Evolutionary conservation across 2,329 filamentous ascomycete species (phyloP), one percentile per base, ranked within the genome.

Genomic region (Domatiomyces catenatus): DNA sequence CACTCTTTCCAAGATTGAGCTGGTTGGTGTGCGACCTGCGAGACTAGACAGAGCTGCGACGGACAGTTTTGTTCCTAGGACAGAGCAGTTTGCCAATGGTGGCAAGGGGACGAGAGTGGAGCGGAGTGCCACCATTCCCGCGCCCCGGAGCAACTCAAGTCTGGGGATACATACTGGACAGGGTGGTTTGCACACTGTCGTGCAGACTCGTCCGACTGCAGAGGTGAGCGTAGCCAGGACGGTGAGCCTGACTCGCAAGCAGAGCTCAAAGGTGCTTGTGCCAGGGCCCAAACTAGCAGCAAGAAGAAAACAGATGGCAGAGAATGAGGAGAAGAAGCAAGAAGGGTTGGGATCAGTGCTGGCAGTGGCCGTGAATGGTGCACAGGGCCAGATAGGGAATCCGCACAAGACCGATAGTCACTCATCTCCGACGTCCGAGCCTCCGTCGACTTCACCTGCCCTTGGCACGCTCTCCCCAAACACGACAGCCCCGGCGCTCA

Each of bases 221-320:
- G 56, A 58, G 49, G 55, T 58, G 5, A 54, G 53, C 1, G 47
- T 60, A 15, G 58, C 58, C 5, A 53, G 58, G 2, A 60, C 56
- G 1, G 52, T 60, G 3, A 58, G 56, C 20, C 44, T 60, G 4
- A 52, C 55, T 5, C 53, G 58, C 17, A 58, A 56, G 42, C 55
- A 56, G 36, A 57, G 53, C 42, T 50, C 56, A 19, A 51, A 51
- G 6, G 54, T 58, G 15, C 46, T 48, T 42, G 53, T 56, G 6
- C 48, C 56, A 8, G 51, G 48, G n/a, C 50, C 52, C 4, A 48
- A 42, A 36, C 52, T 53, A 7, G 49, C 48, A 2, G 55, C 49
- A 5, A 51, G 54, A 12, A 52, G 55, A 18, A 20, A 45, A 26
- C n/a, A 45, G 22, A 20, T 20, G 22, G 22, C 43, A 20, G 10